Conservation (phyloP, 768 basidiomycete species). For the Kwoniella dejecticola region DNA sequence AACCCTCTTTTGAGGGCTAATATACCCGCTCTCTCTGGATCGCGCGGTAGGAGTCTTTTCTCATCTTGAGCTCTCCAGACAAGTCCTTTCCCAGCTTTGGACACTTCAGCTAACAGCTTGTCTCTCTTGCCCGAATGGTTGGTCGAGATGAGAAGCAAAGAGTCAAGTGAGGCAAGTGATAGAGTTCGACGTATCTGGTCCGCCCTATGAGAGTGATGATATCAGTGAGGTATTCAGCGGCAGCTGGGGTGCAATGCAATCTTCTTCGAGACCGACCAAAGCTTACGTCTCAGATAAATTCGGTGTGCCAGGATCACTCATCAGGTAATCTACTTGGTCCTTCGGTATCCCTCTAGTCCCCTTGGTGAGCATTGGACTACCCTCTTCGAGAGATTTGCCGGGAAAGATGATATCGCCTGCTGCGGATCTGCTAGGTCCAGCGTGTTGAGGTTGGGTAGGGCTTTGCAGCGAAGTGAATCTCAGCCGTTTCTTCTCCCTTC, state of each 20-base stretch:
- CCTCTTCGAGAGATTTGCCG: slow-evolving; percentile 18
- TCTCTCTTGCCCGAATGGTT: slow-evolving; percentile 33
- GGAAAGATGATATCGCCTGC: slow-evolving; percentile 9
- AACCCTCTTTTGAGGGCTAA: slow-evolving; percentile 47
- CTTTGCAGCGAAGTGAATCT: neutral
- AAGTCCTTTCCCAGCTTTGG: slow-evolving; percentile 42
- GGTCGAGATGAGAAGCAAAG: slow-evolving; percentile 40
- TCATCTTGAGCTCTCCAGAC: slow-evolving; percentile 52
- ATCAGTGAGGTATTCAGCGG: neutral
- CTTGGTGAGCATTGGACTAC: neutral
- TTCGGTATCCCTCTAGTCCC: slow-evolving; percentile 29
- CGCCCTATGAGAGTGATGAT: slow-evolving; percentile 32
- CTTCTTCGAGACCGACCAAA: slow-evolving; percentile 4
- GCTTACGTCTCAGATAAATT: slow-evolving; percentile 55
- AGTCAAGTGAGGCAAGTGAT: slow-evolving; percentile 52
- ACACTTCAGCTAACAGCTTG: slow-evolving; percentile 37
- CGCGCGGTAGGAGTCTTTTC: slow-evolving; percentile 42
- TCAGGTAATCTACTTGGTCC: slow-evolving; percentile 36
- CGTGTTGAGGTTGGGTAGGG: neutral
- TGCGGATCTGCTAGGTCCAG: slow-evolving; percentile 9
- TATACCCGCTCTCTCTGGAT: slow-evolving; percentile 52
- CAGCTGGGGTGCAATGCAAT: no score
- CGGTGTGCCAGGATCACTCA: slow-evolving; percentile 54
- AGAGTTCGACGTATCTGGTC: slow-evolving; percentile 55
- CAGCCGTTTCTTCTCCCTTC: slow-evolving; percentile 14